phyloP scores from a whole-genome alignment of 2,329 filamentous ascomycete species.

The Aotearoamyces nothofagi region DNA sequence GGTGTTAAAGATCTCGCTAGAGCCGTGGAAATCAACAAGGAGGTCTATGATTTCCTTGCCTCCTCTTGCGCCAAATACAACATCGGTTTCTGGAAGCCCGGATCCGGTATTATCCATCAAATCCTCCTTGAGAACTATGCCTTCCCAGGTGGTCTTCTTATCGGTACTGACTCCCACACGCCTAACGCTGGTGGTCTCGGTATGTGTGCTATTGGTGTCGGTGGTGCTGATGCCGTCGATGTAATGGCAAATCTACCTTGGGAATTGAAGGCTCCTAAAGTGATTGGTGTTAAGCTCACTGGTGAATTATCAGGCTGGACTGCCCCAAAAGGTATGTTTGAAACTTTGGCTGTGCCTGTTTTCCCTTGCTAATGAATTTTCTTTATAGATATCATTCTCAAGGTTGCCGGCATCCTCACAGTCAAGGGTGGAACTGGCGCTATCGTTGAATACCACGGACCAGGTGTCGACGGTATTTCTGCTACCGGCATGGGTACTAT shows the following conservation, averaged over 20 bases:
- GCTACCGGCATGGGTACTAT: constrained; percentile 84
- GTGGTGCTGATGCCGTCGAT: constrained; percentile 95
- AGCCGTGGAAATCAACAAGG: constrained; percentile 91
- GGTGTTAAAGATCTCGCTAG: constrained; percentile 86
- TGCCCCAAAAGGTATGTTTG: constrained; percentile 64
- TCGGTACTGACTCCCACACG: constrained; percentile 96
- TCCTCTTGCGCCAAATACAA: constrained; percentile 96
- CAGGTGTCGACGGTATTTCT: constrained; percentile 59
- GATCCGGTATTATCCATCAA: constrained; percentile 98
- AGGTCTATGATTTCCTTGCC: constrained; percentile 96
- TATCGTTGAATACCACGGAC: constrained; percentile 65
- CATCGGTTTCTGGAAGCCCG: constrained; percentile 98
- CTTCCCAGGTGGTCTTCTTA: constrained; percentile 95
- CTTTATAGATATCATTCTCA: constrained; percentile 73
- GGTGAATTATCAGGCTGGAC: constrained; percentile 85
- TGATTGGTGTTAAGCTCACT: constrained; percentile 92
- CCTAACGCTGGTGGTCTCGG: constrained; percentile 94
- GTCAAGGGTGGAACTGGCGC: constrained; percentile 96
- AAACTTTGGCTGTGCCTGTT: constrained; percentile 3
- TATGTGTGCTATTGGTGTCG: constrained; percentile 90
- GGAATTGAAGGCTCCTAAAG: constrained; percentile 96
- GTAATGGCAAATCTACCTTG: constrained; percentile 95
- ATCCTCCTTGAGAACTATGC: constrained; percentile 98
- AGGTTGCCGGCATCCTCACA: constrained; percentile 91
- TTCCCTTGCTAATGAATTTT: constrained; percentile 5